These are phyloP conservation scores for Pseudocercospora fuligena DNA, from an alignment of 2,329 filamentous ascomycete species.

Conservation along the genomic window DNA sequence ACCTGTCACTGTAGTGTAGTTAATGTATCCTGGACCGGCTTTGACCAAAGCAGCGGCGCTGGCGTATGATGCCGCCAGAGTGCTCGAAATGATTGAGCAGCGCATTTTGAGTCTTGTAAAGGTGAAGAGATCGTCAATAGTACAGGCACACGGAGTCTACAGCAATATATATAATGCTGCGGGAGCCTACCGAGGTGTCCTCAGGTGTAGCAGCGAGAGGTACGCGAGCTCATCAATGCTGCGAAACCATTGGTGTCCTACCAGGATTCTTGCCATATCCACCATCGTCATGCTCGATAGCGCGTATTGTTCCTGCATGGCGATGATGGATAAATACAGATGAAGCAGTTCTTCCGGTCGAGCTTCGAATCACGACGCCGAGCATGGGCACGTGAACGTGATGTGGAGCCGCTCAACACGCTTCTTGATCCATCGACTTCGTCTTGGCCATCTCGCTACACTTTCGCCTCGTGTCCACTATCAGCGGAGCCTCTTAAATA, in stretches of 20 bases:
- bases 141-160: neutral
- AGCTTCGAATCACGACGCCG: conserved; percentile 18
- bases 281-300: conserved; percentile 3
- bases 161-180: neutral
- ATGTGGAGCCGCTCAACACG: conserved; percentile 17
- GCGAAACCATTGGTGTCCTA: neutral
- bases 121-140: neutral
- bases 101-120: conserved; percentile 8
- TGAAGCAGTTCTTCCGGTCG: neutral
- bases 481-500: neutral
- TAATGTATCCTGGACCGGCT: conserved; percentile 49
- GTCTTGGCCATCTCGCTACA: conserved; percentile 7
- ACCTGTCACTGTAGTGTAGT: conserved; percentile 64
- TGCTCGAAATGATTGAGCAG: conserved; percentile 10
- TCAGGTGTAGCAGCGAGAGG: neutral
- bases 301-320: conserved; percentile 8
- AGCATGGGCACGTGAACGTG: conserved; percentile 17
- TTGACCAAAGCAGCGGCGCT: conserved; percentile 21
- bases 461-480: neutral
- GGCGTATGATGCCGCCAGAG: conserved; percentile 14
- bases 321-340: neutral
- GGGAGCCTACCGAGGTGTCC: too few relatives aligned
- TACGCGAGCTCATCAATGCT: neutral
- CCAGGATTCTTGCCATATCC: neutral
- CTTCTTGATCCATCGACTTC: neutral